Base-by-base conservation (phyloP, 495 filamentous ascomycete genomes). In the Annulohypoxylon moriforme region DNA sequence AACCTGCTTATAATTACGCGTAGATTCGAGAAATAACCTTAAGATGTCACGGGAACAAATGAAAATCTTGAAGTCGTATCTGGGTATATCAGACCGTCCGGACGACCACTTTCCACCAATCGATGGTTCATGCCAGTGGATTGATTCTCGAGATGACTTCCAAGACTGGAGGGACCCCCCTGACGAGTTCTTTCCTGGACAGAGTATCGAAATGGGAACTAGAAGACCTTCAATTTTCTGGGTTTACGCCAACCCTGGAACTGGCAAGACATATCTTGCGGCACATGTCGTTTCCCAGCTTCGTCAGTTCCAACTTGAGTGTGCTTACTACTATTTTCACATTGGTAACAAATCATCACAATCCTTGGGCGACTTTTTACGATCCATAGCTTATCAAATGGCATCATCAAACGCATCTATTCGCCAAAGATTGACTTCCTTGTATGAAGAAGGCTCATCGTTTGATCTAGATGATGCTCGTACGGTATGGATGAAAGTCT, bases 301-400 rank as follows among this genome's bases (percentile, higher is more conserved):
- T 52, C 20, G 16, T 7, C 11, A 52, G 2, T 14, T 52, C 4
- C 47, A 52, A 27, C 24, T 52, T 14, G 20, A 52, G 20, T 52
- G 47, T 52, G 47, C 47, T 13, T 27, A 52, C 24, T 52, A 52
- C 14, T 29, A 27, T 52, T 52, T 52, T 11, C 47, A 52, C 14
- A 9, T 11, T 27, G 47, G 47, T 10, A 27, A 18, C 24, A 27
- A 52, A 52, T 52, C 47, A 1, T 52, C 47, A 29, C 1, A 22
- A 10, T 52, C 47, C 24, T 14, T 52, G 8, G 47, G 22, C 7
- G 20, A 52, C 2, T 27, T 25, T 18, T n/a, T 52, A 7, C 24
- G 47, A 52, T 52, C 47, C 20, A 52, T 52, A n/a, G 47, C 47
- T 1, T 52, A 52, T 29, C 47, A 52, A 29, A 52, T 52, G 47